phyloP scores from a whole-genome alignment of 2,329 filamentous ascomycete species.

The Juglanconis juglandina region DNA sequence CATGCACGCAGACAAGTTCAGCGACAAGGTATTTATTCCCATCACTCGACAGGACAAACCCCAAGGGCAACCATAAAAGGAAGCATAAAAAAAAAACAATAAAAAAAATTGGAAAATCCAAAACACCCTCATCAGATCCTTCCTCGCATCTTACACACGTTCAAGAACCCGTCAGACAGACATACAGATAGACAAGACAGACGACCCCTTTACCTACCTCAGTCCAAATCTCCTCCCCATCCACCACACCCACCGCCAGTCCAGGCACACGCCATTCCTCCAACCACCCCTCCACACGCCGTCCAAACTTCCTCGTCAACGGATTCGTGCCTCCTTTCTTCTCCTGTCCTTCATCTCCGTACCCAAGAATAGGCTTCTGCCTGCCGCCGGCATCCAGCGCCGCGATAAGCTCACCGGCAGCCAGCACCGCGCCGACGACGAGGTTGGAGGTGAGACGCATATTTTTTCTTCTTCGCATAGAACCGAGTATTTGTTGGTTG shows the following conservation, averaged over 20 bases:
- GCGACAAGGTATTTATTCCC: no score
- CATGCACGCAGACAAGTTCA: no score
- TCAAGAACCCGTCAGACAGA: background rate
- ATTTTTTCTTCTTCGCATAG: background rate
- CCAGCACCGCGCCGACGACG: background rate
- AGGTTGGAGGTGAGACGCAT: background rate
- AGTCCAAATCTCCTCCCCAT: constrained; percentile 39
- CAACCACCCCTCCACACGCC: constrained; percentile 25
- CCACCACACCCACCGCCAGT: constrained; percentile 44
- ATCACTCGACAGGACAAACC: no score
- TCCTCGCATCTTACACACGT: background rate
- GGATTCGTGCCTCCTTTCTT: constrained; percentile 1
- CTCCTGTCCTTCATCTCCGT: background rate
- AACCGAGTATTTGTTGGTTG: no score
- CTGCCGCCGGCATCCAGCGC: background rate
- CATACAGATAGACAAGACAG: background rate
- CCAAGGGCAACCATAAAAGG: no score
- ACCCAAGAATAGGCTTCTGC: background rate
- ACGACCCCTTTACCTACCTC: constrained; percentile 26
- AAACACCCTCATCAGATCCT: background rate
- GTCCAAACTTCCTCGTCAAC: constrained; percentile 17
- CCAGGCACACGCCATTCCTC: constrained; percentile 46
- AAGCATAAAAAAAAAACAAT: no score
- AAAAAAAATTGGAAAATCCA: no score
- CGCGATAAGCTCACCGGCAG: background rate